Evolutionary conservation across 179 eudicot species (phyloP).

Genomic region (Nepenthes alata): DNA sequence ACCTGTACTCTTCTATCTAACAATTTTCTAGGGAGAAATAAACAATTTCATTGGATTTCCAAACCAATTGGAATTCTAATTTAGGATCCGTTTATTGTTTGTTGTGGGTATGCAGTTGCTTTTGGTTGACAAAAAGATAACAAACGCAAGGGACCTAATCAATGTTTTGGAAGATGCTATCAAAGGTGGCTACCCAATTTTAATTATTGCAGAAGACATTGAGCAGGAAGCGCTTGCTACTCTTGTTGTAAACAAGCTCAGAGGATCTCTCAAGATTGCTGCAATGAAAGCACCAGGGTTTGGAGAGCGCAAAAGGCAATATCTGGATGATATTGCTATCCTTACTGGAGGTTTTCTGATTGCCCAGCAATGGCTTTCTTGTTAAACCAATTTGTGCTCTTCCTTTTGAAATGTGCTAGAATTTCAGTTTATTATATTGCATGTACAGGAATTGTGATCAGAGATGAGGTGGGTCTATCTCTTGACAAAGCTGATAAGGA

Average conservation of each 20-base stretch:
- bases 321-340: slow-evolving; percentile 80
- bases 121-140: slow-evolving; percentile 67
- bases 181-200: slow-evolving; percentile 54
- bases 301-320: slow-evolving; percentile 68
- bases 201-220: slow-evolving; percentile 74
- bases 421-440: not conserved
- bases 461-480: slow-evolving; percentile 81
- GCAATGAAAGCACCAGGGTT: slow-evolving; percentile 94
- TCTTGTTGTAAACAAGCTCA: slow-evolving; percentile 75
- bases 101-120: slow-evolving; percentile 40
- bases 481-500: slow-evolving; percentile 60
- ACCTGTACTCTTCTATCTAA: too few relatives aligned
- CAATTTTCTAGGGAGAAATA: too few relatives aligned
- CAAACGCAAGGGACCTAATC: slow-evolving; percentile 84
- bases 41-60: slow-evolving; percentile 1
- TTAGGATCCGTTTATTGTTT: slow-evolving; percentile 4
- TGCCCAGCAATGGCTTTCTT: slow-evolving; percentile 1
- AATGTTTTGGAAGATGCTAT: slow-evolving; percentile 82
- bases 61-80: not conserved
- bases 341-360: slow-evolving; percentile 50
- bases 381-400: not conserved
- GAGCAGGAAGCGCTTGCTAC: slow-evolving; percentile 88
- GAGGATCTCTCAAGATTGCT: slow-evolving; percentile 74
- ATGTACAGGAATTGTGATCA: slow-evolving; percentile 69
- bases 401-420: not conserved